These are phyloP conservation scores for Colletotrichum lupini DNA, from an alignment of 2,329 filamentous ascomycete genomes.

Conservation along the genomic window DNA sequence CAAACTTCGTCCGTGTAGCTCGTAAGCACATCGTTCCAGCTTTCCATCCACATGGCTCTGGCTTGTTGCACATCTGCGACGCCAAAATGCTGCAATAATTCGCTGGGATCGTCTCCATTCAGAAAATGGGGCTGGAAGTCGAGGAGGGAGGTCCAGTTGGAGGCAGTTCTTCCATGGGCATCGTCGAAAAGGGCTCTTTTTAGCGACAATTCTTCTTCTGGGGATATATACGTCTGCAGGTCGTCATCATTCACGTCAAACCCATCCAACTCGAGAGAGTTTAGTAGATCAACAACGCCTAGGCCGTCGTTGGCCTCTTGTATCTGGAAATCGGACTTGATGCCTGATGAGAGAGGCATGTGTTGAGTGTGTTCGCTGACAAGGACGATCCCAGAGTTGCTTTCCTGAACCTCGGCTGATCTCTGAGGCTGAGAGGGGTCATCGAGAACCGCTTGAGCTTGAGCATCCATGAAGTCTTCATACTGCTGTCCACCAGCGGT, in stretches of 20 bases:
- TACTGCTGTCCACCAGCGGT: slow-evolving; percentile 16
- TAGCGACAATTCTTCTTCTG: slow-evolving; percentile 38
- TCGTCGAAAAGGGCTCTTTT: slow-evolving; percentile 41
- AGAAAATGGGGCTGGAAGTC: slow-evolving; percentile 63
- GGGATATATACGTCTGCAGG: slow-evolving; percentile 30
- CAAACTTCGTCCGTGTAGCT: slow-evolving; percentile 75
- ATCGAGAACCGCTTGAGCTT: neutral
- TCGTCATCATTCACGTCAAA: slow-evolving; percentile 34
- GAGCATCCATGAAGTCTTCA: slow-evolving; percentile 7
- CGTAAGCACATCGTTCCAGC: slow-evolving; percentile 67
- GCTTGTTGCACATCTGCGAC: slow-evolving; percentile 50
- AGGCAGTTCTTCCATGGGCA: neutral
- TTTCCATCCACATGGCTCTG: slow-evolving; percentile 59
- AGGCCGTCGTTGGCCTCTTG: slow-evolving; percentile 35
- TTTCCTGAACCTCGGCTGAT: neutral
- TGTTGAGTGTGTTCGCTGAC: neutral
- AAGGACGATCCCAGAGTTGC: neutral
- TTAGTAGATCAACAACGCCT: slow-evolving; percentile 33
- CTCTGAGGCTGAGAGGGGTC: neutral
- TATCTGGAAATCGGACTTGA: slow-evolving; percentile 11
- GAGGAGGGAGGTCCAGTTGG: slow-evolving; percentile 58
- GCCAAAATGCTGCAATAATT: slow-evolving; percentile 48
- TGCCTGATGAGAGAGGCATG: neutral
- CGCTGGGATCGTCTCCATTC: slow-evolving; percentile 23
- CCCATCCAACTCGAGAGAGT: slow-evolving; percentile 29